Evolutionary conservation across 2,329 filamentous ascomycete species (phyloP), one percentile per base, ranked within the genome.

Genomic region (Verticillium nonalfalfae): DNA sequence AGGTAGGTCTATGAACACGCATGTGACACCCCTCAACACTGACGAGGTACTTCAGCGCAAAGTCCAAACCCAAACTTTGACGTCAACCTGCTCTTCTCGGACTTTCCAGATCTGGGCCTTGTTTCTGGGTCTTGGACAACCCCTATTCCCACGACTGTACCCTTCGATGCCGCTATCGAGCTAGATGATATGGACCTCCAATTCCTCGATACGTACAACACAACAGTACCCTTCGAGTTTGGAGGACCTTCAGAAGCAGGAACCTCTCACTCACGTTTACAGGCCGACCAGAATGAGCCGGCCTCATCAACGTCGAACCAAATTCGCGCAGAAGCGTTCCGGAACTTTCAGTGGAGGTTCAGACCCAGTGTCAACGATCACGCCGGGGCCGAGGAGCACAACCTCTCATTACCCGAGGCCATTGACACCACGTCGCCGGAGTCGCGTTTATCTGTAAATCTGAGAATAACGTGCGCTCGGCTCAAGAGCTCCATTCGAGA

Each of bases 191-290:
- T 73, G 5, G 72, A 74, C 58, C 64, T 74, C 1, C 65, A 65
- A 11, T 74, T 74, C 35, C 66, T 74, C 5, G 70, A 73, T 15
- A 64, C 67, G 0, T 74, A 74, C 57, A 73, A 73, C 45, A 63
- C 62, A 1, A 70, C 61, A 7, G 67, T 71, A 3, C 72, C 72
- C 0, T 74, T 74, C 10, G 70, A 73, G 60, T 61, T 68, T 52
- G 13, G 65, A 57, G 2, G 61, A 63, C 31, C 62, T 63, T 50
- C 1, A 54, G 57, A 2, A 58, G 60, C 10, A 55, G 45, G 10
- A 61, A 59, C 1, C 36, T 63, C 45, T 45, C 61, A 1, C 60
- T 21, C 45, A 50, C 7, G 45, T 4, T 21, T 21, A 9, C 67
- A 14, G 57, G 63, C 2, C 63, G 0, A 65, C 67, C 56, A 64